phyloP scores from a whole-genome alignment of 2,329 filamentous ascomycete genomes.

The Aspergillus chevalieri region DNA sequence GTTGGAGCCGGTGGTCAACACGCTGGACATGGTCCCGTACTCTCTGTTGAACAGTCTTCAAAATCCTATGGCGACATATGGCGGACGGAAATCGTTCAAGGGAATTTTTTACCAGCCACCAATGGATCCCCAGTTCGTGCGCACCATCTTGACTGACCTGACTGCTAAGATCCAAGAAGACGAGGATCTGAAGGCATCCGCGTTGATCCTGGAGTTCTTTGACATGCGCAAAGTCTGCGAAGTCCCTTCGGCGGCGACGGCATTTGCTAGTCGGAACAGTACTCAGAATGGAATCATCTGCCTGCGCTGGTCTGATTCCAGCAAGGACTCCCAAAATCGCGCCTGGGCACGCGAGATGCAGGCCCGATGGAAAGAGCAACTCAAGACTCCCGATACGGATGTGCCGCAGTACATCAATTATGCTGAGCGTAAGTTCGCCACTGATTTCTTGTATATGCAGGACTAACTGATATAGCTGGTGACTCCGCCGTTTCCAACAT shows the following conservation, averaged over 20 bases:
- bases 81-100: conserved; percentile 38
- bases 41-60: conserved; percentile 34
- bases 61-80: conserved; percentile 34
- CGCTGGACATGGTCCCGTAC: conserved; percentile 38
- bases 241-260: conserved; percentile 33
- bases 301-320: conserved; percentile 37
- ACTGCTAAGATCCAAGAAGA: conserved; percentile 21
- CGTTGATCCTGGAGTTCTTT: conserved; percentile 39
- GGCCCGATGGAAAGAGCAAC: conserved; percentile 18
- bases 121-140: conserved; percentile 28
- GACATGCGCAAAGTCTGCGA: conserved; percentile 36
- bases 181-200: conserved; percentile 22
- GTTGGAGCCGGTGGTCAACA: conserved; percentile 32
- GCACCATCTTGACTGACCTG: conserved; percentile 26
- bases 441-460: background rate
- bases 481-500: conserved; percentile 31
- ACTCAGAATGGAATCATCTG: conserved; percentile 41
- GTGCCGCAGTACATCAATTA: conserved; percentile 35
- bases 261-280: conserved; percentile 42
- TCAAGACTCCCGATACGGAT: conserved; percentile 1
- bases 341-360: conserved; percentile 34
- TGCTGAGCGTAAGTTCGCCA: conserved; percentile 22
- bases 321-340: conserved; percentile 33
- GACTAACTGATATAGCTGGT: conserved; percentile 17
- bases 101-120: conserved; percentile 43